Conservation (phyloP, 2,329 filamentous ascomycete genomes). For the Sphaerulina vaccinii region DNA sequence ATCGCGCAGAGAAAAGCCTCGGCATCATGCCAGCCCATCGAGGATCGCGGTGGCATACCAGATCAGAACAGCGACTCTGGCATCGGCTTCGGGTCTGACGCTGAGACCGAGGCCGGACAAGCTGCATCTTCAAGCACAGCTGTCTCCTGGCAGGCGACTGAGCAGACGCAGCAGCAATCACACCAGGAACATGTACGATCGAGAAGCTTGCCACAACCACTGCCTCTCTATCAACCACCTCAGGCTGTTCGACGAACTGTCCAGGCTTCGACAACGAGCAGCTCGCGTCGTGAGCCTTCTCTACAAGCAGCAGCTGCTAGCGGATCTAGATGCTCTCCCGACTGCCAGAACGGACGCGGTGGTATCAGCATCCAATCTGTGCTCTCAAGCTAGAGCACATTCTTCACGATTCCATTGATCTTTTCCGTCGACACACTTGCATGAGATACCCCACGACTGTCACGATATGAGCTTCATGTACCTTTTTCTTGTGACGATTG, state of each 20-base stretch:
- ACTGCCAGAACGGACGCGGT: slow-evolving; percentile 27
- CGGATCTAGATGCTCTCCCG: slow-evolving; percentile 23
- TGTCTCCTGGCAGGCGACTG: slow-evolving; percentile 29
- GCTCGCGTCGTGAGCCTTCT: slow-evolving; percentile 19
- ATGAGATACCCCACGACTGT: not conserved
- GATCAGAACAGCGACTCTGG: slow-evolving; percentile 65
- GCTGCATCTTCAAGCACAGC: slow-evolving; percentile 22
- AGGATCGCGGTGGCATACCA: slow-evolving; percentile 41
- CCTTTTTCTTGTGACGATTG: not conserved
- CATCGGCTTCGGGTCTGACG: slow-evolving; percentile 56
- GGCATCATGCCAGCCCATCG: slow-evolving; percentile 46
- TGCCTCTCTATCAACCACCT: slow-evolving; percentile 39
- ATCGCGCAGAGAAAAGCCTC: slow-evolving; percentile 61
- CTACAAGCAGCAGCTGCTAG: slow-evolving; percentile 1
- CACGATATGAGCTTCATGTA: not conserved
- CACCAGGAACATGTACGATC: slow-evolving; percentile 32
- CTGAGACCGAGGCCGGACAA: slow-evolving; percentile 41
- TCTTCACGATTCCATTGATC: not conserved
- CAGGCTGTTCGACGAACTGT: slow-evolving; percentile 27
- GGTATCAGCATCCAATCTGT: slow-evolving; percentile 37
- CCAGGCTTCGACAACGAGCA: slow-evolving; percentile 18
- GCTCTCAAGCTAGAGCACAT: slow-evolving; percentile 23
- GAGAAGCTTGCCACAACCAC: slow-evolving; percentile 35
- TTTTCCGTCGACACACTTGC: too few relatives aligned
- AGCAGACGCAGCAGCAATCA: slow-evolving; percentile 18